A percentile compares a stretch with the other conserved stretches of the same genome.
Conservation (phyloP, 768 basidiomycete species). For the Termitomyces sp. region DNA sequence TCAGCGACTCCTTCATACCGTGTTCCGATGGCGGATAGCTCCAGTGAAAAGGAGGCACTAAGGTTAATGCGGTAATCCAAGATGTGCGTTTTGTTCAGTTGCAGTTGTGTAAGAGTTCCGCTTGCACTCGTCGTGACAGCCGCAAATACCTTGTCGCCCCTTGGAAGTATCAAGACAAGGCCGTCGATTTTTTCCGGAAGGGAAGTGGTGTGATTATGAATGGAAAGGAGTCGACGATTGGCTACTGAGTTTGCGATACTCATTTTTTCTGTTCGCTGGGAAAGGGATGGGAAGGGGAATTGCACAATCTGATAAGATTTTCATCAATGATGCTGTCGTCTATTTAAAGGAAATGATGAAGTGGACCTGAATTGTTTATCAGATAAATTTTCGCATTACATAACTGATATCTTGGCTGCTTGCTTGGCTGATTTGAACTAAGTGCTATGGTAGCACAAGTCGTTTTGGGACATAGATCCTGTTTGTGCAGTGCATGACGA, state of each 20-base stretch:
- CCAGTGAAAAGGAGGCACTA: conserved; percentile 14
- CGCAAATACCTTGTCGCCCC: conserved; percentile 19
- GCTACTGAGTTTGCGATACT: conserved; percentile 2
- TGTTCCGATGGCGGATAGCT: conserved; percentile 23
- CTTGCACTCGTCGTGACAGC: conserved; percentile 5
- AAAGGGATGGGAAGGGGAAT: neutral
- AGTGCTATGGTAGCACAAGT: neutral
- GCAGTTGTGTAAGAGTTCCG: conserved; percentile 14
- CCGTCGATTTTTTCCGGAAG: conserved; percentile 6
- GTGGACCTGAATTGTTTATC: conserved; percentile 1
- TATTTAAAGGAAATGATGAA: neutral
- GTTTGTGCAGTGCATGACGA: neutral
- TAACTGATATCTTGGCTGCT: conserved; percentile 2
- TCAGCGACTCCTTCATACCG: conserved; percentile 22
- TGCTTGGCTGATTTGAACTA: neutral
- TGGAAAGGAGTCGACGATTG: conserved; percentile 18
- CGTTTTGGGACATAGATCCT: neutral
- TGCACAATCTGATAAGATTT: conserved; percentile 17
- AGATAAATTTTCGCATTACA: conserved; percentile 11
- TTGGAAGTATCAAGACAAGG: conserved; percentile 23
- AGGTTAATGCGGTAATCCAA: conserved; percentile 14
- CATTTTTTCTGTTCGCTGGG: neutral
- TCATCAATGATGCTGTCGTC: neutral
- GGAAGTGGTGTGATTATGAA: conserved; percentile 18
- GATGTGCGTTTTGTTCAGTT: conserved; percentile 18